phyloP scores from a whole-genome alignment of 2,329 filamentous ascomycete species.

The Pestalotiopsis sp. region DNA sequence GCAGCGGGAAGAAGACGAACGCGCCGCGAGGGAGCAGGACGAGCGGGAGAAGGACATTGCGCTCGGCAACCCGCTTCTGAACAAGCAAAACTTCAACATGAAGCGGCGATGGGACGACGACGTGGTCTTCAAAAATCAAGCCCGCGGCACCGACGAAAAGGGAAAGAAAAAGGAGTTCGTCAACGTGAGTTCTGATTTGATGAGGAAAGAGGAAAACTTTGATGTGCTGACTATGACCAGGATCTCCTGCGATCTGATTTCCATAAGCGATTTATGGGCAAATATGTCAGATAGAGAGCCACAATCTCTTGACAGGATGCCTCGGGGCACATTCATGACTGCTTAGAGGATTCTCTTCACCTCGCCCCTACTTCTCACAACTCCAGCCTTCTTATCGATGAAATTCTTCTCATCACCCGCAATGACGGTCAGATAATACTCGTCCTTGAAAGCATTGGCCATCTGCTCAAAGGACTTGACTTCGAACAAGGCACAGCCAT shows the following conservation, averaged over 20 bases:
- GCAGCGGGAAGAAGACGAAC: conserved; percentile 81
- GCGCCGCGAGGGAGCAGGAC: conserved; percentile 79
- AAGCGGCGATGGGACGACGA: conserved; percentile 96
- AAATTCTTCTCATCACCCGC: conserved; percentile 31
- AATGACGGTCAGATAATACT: conserved; percentile 32
- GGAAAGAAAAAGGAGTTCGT: conserved; percentile 92
- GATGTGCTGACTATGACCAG: conserved; percentile 40
- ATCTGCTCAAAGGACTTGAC: conserved; percentile 29
- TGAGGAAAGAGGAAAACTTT: background rate
- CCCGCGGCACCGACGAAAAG: conserved; percentile 89
- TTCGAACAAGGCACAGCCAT: conserved; percentile 35
- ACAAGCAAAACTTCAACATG: conserved; percentile 85
- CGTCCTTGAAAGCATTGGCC: conserved; percentile 30
- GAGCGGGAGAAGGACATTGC: conserved; percentile 87
- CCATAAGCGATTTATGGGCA: conserved; percentile 93
- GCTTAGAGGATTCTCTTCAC: conserved; percentile 16
- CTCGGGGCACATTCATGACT: background rate
- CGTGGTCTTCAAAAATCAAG: conserved; percentile 99
- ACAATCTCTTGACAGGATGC: background rate
- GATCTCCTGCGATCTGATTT: conserved; percentile 93
- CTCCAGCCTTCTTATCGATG: conserved; percentile 30
- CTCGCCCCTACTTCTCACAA: conserved; percentile 24
- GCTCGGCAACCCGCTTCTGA: conserved; percentile 87
- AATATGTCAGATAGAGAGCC: conserved; percentile 57
- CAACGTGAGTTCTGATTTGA: conserved; percentile 64